phyloP scores from a whole-genome alignment of 2,329 filamentous ascomycete genomes.

The Allantophomopsis cytisporea region DNA sequence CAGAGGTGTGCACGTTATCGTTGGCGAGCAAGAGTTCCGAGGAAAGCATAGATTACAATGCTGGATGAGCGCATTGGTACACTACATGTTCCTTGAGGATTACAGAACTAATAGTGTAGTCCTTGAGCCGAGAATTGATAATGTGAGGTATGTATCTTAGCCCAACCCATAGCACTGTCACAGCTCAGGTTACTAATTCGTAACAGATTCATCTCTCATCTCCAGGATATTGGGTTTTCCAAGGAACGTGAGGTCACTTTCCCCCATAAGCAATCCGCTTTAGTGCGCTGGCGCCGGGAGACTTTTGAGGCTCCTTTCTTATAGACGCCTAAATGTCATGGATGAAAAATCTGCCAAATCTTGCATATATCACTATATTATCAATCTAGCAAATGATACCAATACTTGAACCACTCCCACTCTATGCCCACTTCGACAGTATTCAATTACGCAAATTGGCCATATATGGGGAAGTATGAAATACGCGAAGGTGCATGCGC shows the following conservation, averaged over 20 bases:
- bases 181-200: slow-evolving; percentile 1
- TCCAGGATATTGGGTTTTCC: slow-evolving; percentile 65
- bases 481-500: too few species aligned
- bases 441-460: too few species aligned
- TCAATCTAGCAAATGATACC: too few species aligned
- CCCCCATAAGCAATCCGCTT: slow-evolving; percentile 83
- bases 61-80: slow-evolving; percentile 80
- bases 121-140: slow-evolving; percentile 85
- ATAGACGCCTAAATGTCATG: too few species aligned
- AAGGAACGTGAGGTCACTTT: slow-evolving; percentile 80
- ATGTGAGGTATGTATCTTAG: slow-evolving; percentile 61
- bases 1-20: slow-evolving; percentile 72
- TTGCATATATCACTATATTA: too few species aligned
- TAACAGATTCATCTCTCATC: slow-evolving; percentile 48
- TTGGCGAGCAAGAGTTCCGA: slow-evolving; percentile 86
- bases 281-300: slow-evolving; percentile 69
- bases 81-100: slow-evolving; percentile 70
- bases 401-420: too few species aligned
- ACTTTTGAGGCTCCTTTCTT: slow-evolving; percentile 55
- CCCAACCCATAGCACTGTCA: slow-evolving; percentile 19
- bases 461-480: too few species aligned
- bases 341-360: too few species aligned
- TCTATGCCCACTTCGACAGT: too few species aligned
- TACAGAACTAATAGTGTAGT: slow-evolving; percentile 70
- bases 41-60: slow-evolving; percentile 61